Evolutionary conservation across 2,329 filamentous ascomycete genomes (phyloP).

Genomic region (Penicillium digitatum): DNA sequence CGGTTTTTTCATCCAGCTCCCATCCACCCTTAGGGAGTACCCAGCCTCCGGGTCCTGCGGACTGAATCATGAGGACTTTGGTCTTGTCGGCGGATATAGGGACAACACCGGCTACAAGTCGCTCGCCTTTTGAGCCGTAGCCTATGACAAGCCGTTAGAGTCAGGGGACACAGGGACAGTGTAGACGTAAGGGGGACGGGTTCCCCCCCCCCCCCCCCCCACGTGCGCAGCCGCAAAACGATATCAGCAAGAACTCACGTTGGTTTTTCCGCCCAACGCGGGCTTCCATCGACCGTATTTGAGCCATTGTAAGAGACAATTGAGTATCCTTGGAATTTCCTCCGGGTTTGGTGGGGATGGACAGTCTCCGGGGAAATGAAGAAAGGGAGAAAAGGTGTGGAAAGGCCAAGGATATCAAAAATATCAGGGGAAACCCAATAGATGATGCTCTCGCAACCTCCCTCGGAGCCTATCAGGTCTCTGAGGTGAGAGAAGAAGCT

Average conservation of each 20-base stretch:
- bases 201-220: slow-evolving; percentile 17
- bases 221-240: slow-evolving; percentile 20
- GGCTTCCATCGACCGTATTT: slow-evolving; percentile 46
- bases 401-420: neutral
- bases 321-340: slow-evolving; percentile 5
- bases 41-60: slow-evolving; percentile 85
- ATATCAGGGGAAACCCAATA: neutral
- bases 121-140: slow-evolving; percentile 87
- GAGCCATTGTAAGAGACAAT: slow-evolving; percentile 36
- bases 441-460: slow-evolving; percentile 17
- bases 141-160: slow-evolving; percentile 51
- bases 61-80: slow-evolving; percentile 90
- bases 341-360: neutral
- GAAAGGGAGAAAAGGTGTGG: slow-evolving; percentile 7
- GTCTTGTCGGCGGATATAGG: slow-evolving; percentile 81
- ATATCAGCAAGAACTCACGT: slow-evolving; percentile 41
- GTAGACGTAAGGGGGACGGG: slow-evolving; percentile 9
- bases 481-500: slow-evolving; percentile 13
- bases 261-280: slow-evolving; percentile 49
- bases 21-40: slow-evolving; percentile 96
- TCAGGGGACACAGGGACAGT: slow-evolving; percentile 14
- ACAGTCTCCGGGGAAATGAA: slow-evolving; percentile 5
- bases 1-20: slow-evolving; percentile 88
- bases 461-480: slow-evolving; percentile 20
- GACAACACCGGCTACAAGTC: slow-evolving; percentile 91